Evolutionary conservation across 495 filamentous ascomycete genomes (phyloP).

Genomic region (Ramalina peruviana): DNA sequence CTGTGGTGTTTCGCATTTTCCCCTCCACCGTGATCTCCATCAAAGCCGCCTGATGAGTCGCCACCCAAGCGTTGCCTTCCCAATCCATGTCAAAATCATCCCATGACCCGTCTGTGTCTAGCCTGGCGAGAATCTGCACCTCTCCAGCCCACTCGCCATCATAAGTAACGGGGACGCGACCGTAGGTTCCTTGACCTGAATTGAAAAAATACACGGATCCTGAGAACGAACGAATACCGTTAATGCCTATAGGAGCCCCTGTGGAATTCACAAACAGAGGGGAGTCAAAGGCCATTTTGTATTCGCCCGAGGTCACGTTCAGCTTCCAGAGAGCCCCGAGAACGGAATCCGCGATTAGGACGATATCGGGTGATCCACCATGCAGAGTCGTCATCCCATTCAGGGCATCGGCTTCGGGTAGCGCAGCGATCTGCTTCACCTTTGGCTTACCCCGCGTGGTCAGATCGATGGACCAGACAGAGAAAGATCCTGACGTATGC

Average conservation of each 20-base stretch:
- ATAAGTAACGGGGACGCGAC: conserved; percentile 20
- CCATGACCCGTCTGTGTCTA: conserved; percentile 7
- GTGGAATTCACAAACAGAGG: conserved; percentile 14
- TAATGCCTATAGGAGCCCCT: conserved; percentile 22
- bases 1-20: conserved; percentile 18
- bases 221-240: conserved; percentile 21
- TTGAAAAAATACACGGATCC: conserved; percentile 29
- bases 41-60: conserved; percentile 21
- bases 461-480: conserved; percentile 28
- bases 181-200: conserved; percentile 21
- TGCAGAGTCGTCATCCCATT: conserved; percentile 27
- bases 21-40: conserved; percentile 17
- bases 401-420: conserved; percentile 26
- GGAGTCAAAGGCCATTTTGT: conserved; percentile 19
- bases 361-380: conserved; percentile 13
- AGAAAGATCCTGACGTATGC: conserved; percentile 23
- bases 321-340: conserved; percentile 24
- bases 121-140: conserved; percentile 21
- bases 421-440: conserved; percentile 17
- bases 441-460: neutral
- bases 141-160: conserved; percentile 17
- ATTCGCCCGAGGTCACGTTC: conserved; percentile 21
- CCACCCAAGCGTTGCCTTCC: conserved; percentile 27
- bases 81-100: conserved; percentile 24
- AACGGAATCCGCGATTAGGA: conserved; percentile 29